Conservation (phyloP, 2,329 filamentous ascomycete genomes). For the Fusarium sp. region DNA sequence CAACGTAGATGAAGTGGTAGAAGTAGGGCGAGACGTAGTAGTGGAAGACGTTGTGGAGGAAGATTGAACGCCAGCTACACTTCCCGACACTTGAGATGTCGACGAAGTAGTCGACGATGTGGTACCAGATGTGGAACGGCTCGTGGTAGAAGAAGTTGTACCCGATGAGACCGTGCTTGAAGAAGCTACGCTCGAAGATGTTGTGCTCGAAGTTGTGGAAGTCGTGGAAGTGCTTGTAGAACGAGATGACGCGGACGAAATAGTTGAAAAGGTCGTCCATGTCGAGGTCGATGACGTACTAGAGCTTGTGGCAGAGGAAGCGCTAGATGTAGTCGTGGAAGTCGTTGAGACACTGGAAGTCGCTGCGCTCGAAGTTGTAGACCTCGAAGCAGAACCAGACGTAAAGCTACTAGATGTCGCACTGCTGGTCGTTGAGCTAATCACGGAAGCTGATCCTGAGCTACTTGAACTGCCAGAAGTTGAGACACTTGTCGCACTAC, state of each 20-base stretch:
- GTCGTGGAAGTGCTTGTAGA: background rate
- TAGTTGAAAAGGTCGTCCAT: conserved; percentile 6
- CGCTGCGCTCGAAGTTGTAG: background rate
- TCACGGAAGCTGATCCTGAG: background rate
- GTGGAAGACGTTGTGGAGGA: rapidly evolving
- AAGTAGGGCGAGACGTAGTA: background rate
- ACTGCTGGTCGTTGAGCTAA: background rate
- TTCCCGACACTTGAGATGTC: conserved; percentile 24
- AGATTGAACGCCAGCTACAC: background rate
- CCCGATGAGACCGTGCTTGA: conserved; percentile 39
- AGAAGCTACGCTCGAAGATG: background rate
- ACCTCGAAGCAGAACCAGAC: background rate
- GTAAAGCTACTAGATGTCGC: background rate
- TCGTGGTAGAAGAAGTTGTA: conserved; percentile 35
- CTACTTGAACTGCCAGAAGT: background rate
- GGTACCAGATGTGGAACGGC: conserved; percentile 2
- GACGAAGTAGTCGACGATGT: conserved; percentile 46
- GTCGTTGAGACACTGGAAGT: background rate
- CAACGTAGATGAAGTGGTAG: background rate
- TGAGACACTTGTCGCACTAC: background rate
- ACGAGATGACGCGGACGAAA: conserved; percentile 8
- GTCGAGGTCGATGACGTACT: background rate
- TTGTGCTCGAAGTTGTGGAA: background rate
- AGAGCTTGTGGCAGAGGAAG: background rate
- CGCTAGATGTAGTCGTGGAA: background rate